These are phyloP conservation scores for Tetracladium marchalianum DNA, from an alignment of 495 filamentous ascomycete species.

Conservation along the genomic window DNA sequence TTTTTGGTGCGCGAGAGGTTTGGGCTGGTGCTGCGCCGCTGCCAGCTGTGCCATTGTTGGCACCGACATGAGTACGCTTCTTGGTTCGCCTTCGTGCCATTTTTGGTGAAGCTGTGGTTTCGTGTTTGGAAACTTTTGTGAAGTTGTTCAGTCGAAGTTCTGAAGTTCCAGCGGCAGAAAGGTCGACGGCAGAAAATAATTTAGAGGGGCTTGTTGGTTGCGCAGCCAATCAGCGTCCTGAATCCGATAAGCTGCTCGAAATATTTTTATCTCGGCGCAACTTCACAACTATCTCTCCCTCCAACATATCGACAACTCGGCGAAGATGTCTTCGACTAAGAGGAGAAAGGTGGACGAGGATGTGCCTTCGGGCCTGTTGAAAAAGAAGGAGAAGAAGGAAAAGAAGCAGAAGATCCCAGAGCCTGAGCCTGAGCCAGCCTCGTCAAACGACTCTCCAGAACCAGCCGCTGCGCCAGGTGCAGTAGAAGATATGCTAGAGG, in stretches of 20 bases:
- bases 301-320: not conserved
- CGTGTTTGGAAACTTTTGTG: not conserved
- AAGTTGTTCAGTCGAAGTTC: conserved; percentile 1
- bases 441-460: conserved; percentile 4
- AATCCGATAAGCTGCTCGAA: conserved; percentile 18
- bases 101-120: conserved; percentile 7
- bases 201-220: conserved; percentile 2
- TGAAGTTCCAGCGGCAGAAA: conserved; percentile 2
- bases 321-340: conserved; percentile 19
- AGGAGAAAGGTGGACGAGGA: conserved; percentile 17
- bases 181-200: conserved; percentile 12
- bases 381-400: conserved; percentile 8
- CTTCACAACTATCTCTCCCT: not conserved
- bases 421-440: not conserved
- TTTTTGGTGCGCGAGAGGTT: conserved; percentile 54
- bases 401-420: not conserved
- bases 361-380: conserved; percentile 1
- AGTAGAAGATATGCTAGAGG: conserved; percentile 1
- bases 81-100: conserved; percentile 82
- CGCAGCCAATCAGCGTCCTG: conserved; percentile 13
- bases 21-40: conserved; percentile 7
- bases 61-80: conserved; percentile 76
- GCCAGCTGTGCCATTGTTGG: conserved; percentile 43
- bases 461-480: not conserved
- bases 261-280: conserved; percentile 11